Evolutionary conservation across 2,329 filamentous ascomycete genomes (phyloP).

Genomic region (Talaromyces amestolkiae): DNA sequence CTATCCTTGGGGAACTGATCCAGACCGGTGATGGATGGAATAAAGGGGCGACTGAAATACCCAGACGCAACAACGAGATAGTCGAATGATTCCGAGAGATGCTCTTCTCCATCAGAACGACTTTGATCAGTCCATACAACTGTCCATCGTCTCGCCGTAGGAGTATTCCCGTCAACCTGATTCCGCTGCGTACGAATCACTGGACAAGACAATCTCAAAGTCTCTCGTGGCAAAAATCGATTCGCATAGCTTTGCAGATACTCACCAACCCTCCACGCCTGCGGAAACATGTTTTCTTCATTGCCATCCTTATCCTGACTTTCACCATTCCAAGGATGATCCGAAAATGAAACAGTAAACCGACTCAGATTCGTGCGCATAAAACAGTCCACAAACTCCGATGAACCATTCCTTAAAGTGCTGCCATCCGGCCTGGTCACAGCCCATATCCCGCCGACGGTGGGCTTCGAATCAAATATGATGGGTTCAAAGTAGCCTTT

Average conservation of each 20-base stretch:
- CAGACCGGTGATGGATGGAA: constrained; percentile 47
- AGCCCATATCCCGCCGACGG: constrained; percentile 74
- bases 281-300: constrained; percentile 63
- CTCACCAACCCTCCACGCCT: constrained; percentile 70
- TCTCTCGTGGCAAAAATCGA: constrained; percentile 52
- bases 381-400: constrained; percentile 56
- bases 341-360: constrained; percentile 63
- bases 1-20: constrained; percentile 41
- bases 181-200: constrained; percentile 32
- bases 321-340: constrained; percentile 62
- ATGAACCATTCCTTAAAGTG: neutral
- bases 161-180: constrained; percentile 17
- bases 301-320: constrained; percentile 27
- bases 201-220: constrained; percentile 51
- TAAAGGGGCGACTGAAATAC: constrained; percentile 66
- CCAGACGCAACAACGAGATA: constrained; percentile 71
- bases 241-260: constrained; percentile 67
- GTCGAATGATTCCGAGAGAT: constrained; percentile 55
- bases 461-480: constrained; percentile 64
- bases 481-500: constrained; percentile 61
- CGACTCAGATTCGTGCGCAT: constrained; percentile 65
- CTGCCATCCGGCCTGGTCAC: constrained; percentile 48
- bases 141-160: constrained; percentile 34
- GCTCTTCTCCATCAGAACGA: neutral
- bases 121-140: constrained; percentile 34